phyloP scores from a whole-genome alignment of 345 rosid species.

The Eucalyptus urophylla region DNA sequence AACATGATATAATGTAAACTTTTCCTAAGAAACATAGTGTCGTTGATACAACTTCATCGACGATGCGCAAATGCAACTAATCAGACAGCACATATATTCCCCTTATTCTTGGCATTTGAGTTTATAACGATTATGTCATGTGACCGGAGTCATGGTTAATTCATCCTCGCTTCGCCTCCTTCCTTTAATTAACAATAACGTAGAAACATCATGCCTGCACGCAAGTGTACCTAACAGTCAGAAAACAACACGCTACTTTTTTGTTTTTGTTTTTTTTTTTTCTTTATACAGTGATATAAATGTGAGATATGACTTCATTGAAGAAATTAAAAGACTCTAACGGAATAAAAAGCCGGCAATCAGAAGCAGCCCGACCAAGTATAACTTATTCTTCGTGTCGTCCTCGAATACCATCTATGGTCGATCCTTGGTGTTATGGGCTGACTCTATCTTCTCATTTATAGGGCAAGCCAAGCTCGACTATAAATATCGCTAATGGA shows the following conservation, averaged over 20 bases:
- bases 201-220: not conserved
- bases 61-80: too few relatives aligned
- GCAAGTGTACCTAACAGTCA: not conserved
- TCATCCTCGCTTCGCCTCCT: not conserved
- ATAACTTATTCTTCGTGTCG: not conserved
- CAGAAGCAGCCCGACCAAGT: not conserved
- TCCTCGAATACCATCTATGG: not conserved
- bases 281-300: too few relatives aligned
- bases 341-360: not conserved
- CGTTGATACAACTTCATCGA: not conserved
- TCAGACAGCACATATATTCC: not conserved
- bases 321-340: not conserved
- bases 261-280: too few relatives aligned
- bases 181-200: not conserved
- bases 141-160: not conserved
- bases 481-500: not conserved
- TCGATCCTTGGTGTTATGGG: not conserved
- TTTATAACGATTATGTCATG: not conserved
- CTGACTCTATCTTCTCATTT: not conserved
- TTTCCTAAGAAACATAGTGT: not conserved
- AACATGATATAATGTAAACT: not conserved
- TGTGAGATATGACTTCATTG: not conserved
- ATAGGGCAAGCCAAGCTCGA: not conserved
- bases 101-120: not conserved
- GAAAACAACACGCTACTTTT: not conserved